These are phyloP conservation scores for Trichoderma asperellum DNA, from an alignment of 2,329 filamentous ascomycete genomes.

Conservation along the genomic window DNA sequence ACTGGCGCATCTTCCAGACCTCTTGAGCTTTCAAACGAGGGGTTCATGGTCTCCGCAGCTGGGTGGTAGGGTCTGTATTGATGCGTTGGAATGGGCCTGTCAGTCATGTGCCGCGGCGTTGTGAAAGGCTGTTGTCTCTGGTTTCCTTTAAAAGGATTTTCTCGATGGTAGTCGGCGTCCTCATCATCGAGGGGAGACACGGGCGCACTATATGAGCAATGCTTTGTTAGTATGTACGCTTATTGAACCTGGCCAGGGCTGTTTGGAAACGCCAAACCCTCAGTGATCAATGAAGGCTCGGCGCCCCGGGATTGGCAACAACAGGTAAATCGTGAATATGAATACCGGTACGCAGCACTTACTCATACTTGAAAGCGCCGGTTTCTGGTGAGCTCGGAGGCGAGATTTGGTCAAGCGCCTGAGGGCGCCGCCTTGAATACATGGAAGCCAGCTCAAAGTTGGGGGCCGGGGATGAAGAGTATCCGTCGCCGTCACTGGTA, in stretches of 20 bases:
- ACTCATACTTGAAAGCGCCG: conserved; percentile 45
- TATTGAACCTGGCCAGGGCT: not conserved
- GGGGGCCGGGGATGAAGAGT: conserved; percentile 43
- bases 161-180: conserved; percentile 43
- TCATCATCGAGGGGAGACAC: conserved; percentile 62
- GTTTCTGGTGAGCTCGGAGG: conserved; percentile 62
- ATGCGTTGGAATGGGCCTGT: not conserved
- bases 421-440: conserved; percentile 37
- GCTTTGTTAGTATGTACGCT: conserved; percentile 31
- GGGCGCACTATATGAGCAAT: conserved; percentile 33
- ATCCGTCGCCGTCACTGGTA: conserved; percentile 40
- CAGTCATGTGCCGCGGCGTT: conserved; percentile 24
- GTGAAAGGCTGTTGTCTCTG: conserved; percentile 31
- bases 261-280: not conserved
- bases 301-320: not conserved
- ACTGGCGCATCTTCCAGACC: not conserved
- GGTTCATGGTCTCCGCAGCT: conserved; percentile 28
- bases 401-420: conserved; percentile 55
- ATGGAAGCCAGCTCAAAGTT: conserved; percentile 39
- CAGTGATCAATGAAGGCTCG: not conserved
- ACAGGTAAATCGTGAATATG: not conserved
- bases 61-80: conserved; percentile 17
- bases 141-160: conserved; percentile 32
- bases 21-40: conserved; percentile 9
- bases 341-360: conserved; percentile 39